Evolutionary conservation across 179 eudicot genomes (phyloP).

Genomic region (Beta lomatogona): DNA sequence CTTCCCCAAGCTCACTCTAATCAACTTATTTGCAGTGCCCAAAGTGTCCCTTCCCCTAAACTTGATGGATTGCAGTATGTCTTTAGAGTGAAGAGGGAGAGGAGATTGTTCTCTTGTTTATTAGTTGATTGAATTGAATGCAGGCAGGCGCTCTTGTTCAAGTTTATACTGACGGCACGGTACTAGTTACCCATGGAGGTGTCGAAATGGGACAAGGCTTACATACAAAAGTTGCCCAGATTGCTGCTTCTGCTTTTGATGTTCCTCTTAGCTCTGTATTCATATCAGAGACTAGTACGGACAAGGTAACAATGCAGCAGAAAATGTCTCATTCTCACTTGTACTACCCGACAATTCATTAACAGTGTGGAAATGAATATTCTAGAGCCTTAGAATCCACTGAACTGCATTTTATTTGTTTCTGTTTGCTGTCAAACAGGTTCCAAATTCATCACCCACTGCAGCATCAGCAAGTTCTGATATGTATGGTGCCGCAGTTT

Average conservation of each 20-base stretch:
- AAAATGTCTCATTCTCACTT: constrained; percentile 5
- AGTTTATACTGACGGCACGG: constrained; percentile 97
- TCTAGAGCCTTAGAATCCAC: neutral
- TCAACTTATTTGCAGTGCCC: too few relatives aligned
- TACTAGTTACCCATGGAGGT: constrained; percentile 95
- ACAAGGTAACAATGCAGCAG: constrained; percentile 62
- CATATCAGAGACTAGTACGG: constrained; percentile 98
- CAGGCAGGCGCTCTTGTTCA: constrained; percentile 99
- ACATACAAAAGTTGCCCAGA: constrained; percentile 97
- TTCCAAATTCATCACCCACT: constrained; percentile 97
- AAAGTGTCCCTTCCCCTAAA: too few relatives aligned
- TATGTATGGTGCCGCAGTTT: constrained; percentile 94
- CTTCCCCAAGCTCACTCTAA: too few relatives aligned
- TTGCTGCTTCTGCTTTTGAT: constrained; percentile 92
- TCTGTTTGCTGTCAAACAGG: constrained; percentile 42
- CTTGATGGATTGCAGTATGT: neutral
- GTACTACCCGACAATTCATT: too few relatives aligned
- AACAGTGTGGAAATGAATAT: neutral
- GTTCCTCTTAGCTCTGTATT: constrained; percentile 89
- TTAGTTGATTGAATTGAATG: constrained; percentile 13
- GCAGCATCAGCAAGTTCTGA: constrained; percentile 99
- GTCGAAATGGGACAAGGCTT: constrained; percentile 99
- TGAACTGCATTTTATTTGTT: neutral
- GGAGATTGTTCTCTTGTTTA: neutral
- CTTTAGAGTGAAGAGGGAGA: neutral